phyloP scores from a whole-genome alignment of 2,329 filamentous ascomycete genomes.

The Phaeoacremonium minimum region DNA sequence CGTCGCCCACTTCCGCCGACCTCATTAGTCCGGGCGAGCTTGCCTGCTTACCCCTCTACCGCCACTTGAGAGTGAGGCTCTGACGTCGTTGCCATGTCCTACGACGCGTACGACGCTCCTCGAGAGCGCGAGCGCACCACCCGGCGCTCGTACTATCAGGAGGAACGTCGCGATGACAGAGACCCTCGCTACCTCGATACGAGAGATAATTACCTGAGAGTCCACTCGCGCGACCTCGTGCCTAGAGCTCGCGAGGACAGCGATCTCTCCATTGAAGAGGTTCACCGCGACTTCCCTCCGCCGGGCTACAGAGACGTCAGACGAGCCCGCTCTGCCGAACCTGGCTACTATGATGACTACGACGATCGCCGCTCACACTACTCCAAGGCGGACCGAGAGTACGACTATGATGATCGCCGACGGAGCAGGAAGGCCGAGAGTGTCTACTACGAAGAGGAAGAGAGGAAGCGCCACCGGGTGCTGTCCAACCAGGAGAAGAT shows the following conservation, averaged over 20 bases:
- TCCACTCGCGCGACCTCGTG: conserved; percentile 48
- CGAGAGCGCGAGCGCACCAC: conserved; percentile 38
- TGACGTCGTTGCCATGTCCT: too few relatives aligned
- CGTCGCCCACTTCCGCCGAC: too few relatives aligned
- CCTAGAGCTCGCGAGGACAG: conserved; percentile 66
- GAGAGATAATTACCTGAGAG: conserved; percentile 43
- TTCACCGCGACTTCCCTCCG: conserved; percentile 79
- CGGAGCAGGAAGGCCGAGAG: conserved; percentile 45
- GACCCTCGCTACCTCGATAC: conserved; percentile 50
- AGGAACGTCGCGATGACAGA: conserved; percentile 46
- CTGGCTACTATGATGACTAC: conserved; percentile 56
- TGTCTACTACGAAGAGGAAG: conserved; percentile 55
- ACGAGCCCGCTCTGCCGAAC: conserved; percentile 61
- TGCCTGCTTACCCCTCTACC: too few relatives aligned
- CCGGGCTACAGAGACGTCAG: conserved; percentile 53
- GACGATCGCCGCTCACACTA: conserved; percentile 33
- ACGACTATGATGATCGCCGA: conserved; percentile 41
- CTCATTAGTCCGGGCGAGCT: too few relatives aligned
- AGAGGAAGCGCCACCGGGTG: conserved; percentile 42
- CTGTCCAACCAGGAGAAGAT: conserved; percentile 63
- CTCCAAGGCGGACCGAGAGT: conserved; percentile 39
- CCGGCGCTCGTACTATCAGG: conserved; percentile 43
- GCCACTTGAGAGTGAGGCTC: too few relatives aligned
- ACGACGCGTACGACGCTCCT: conserved; percentile 49
- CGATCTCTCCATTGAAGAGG: conserved; percentile 73